phyloP scores from a whole-genome alignment of 345 rosid genomes.

The Punica granatum region DNA sequence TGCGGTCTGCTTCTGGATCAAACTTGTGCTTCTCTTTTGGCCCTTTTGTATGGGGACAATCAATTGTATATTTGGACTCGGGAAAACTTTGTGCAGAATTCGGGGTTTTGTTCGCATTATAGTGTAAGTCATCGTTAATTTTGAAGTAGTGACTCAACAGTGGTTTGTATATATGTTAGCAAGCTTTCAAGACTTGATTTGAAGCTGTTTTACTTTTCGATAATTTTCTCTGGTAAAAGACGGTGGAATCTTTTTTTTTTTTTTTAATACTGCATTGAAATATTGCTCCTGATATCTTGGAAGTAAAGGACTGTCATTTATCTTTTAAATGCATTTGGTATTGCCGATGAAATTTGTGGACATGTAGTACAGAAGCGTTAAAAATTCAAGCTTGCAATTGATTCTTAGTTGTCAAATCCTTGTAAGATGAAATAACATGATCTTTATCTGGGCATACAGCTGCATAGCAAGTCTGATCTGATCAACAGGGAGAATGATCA shows the following conservation, averaged over 20 bases:
- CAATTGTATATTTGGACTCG: neutral
- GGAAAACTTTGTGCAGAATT: neutral
- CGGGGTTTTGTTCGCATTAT: too few species aligned
- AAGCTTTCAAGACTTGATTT: neutral
- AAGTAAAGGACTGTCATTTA: neutral
- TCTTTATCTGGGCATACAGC: too few species aligned
- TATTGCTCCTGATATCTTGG: neutral
- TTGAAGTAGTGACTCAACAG: too few species aligned
- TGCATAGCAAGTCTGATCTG: neutral
- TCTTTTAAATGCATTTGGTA: neutral
- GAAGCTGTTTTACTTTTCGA: neutral
- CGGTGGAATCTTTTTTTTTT: neutral
- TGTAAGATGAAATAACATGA: neutral
- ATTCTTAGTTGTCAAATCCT: neutral
- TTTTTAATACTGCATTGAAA: neutral
- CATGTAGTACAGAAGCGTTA: neutral
- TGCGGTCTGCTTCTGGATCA: neutral
- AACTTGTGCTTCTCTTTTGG: too few species aligned
- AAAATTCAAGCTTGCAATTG: neutral
- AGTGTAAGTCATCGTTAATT: too few species aligned
- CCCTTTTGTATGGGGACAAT: neutral
- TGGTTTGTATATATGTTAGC: too few species aligned
- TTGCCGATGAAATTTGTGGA: neutral
- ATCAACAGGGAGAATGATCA: neutral
- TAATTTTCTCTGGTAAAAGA: neutral